These are phyloP conservation scores for Nymphaea thermarum DNA, from an alignment of 164 flowering plant genomes.

Conservation along the genomic window DNA sequence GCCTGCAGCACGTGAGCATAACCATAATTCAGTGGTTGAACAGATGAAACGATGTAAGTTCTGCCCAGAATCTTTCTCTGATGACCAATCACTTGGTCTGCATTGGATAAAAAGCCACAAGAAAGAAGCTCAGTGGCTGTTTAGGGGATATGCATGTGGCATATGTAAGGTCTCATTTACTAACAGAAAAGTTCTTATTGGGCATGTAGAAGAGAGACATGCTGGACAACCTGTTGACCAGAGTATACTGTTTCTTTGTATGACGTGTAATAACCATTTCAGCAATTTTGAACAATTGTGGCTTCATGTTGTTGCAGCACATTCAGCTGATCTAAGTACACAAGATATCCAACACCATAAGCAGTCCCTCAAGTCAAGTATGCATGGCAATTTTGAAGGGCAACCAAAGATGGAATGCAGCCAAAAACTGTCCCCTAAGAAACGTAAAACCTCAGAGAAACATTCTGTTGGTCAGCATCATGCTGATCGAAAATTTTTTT, in stretches of 20 bases:
- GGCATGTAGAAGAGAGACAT: constrained; percentile 86
- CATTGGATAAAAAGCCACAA: constrained; percentile 83
- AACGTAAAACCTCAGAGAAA: constrained; percentile 17
- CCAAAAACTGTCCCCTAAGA: background rate
- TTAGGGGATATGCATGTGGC: constrained; percentile 92
- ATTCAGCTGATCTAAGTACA: constrained; percentile 37
- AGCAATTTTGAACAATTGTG: constrained; percentile 64
- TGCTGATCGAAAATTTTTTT: constrained; percentile 36
- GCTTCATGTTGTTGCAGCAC: constrained; percentile 70
- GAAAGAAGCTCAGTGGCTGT: constrained; percentile 83
- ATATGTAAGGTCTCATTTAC: constrained; percentile 83
- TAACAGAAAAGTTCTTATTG: constrained; percentile 65
- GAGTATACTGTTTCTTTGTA: constrained; percentile 72
- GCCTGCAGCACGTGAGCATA: background rate
- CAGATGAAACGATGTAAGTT: constrained; percentile 40
- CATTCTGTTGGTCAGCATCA: constrained; percentile 18
- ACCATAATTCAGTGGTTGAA: background rate
- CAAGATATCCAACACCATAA: constrained; percentile 12
- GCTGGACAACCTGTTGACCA: constrained; percentile 54
- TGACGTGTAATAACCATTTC: constrained; percentile 76
- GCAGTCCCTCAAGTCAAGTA: constrained; percentile 4
- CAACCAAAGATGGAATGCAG: background rate
- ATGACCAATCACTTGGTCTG: constrained; percentile 52
- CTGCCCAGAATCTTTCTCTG: constrained; percentile 46
- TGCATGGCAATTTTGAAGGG: background rate